Conservation (phyloP, 345 rosid genomes). For the Brassica rapa region DNA sequence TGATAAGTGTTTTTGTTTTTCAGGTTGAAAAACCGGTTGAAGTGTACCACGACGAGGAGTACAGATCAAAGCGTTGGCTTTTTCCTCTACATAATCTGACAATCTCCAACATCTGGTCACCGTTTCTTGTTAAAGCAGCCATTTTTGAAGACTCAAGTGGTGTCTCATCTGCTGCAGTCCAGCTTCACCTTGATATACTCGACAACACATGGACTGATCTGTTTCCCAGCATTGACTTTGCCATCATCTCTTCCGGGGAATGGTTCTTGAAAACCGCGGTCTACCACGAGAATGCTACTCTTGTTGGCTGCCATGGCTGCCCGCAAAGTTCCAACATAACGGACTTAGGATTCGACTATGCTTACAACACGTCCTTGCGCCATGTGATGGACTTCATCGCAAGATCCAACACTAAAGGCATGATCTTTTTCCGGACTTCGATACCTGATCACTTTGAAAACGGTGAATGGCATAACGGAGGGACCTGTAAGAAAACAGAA, state of each 20-base stretch:
- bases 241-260: constrained; percentile 87
- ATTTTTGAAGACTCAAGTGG: constrained; percentile 85
- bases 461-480: constrained; percentile 93
- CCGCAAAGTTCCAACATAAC: constrained; percentile 59
- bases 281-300: constrained; percentile 66
- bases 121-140: constrained; percentile 87
- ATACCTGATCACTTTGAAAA: constrained; percentile 91
- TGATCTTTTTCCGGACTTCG: constrained; percentile 70
- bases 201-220: constrained; percentile 70
- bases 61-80: constrained; percentile 76
- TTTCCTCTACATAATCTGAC: constrained; percentile 71
- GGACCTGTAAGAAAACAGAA: constrained; percentile 54
- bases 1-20: background rate
- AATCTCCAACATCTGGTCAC: constrained; percentile 81
- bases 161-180: constrained; percentile 72
- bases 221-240: constrained; percentile 60
- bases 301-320: constrained; percentile 83
- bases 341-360: constrained; percentile 74
- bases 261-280: constrained; percentile 90
- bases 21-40: constrained; percentile 79
- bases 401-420: constrained; percentile 57
- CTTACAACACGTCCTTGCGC: constrained; percentile 66
- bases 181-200: constrained; percentile 79
- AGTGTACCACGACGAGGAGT: constrained; percentile 84
- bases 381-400: constrained; percentile 64